phyloP scores from a whole-genome alignment of 306 rosid genomes.

The Castanea sativa region DNA sequence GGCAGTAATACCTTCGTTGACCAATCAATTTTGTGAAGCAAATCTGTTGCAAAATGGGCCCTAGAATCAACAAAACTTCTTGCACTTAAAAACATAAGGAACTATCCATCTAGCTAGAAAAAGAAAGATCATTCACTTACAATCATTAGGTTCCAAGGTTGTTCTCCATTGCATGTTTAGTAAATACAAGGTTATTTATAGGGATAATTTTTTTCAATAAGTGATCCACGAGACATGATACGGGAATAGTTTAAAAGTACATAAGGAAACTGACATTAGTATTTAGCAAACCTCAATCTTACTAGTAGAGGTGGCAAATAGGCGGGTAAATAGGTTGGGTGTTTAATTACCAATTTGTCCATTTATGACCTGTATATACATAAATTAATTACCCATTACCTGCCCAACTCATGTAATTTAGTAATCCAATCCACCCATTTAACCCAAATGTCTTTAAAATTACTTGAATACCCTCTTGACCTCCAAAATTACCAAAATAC shows the following conservation, averaged over 20 bases:
- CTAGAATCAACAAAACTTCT: slow-evolving; percentile 73
- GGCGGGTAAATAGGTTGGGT: too few relatives aligned
- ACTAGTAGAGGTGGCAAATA: background rate
- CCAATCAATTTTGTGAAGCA: slow-evolving; percentile 87
- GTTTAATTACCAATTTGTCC: too few relatives aligned
- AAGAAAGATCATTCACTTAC: slow-evolving; percentile 17
- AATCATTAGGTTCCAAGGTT: slow-evolving; percentile 13
- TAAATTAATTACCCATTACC: too few relatives aligned
- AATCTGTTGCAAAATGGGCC: slow-evolving; percentile 71
- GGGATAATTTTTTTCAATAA: background rate
- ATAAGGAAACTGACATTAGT: too few relatives aligned
- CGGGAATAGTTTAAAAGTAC: too few relatives aligned
- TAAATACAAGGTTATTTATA: slow-evolving; percentile 1
- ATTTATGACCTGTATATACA: too few relatives aligned
- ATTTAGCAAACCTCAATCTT: background rate
- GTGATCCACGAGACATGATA: too few relatives aligned
- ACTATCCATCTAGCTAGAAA: slow-evolving; percentile 68
- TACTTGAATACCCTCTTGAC: too few relatives aligned
- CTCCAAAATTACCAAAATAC: too few relatives aligned
- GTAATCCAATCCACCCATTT: too few relatives aligned
- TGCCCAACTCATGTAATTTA: too few relatives aligned
- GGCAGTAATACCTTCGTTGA: slow-evolving; percentile 35
- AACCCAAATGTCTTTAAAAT: too few relatives aligned
- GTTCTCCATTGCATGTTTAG: background rate
- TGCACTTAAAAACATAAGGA: slow-evolving; percentile 73